Evolutionary conservation across 176 grass and related monocot species (phyloP).

Genomic region (Calamus simplicifolius): DNA sequence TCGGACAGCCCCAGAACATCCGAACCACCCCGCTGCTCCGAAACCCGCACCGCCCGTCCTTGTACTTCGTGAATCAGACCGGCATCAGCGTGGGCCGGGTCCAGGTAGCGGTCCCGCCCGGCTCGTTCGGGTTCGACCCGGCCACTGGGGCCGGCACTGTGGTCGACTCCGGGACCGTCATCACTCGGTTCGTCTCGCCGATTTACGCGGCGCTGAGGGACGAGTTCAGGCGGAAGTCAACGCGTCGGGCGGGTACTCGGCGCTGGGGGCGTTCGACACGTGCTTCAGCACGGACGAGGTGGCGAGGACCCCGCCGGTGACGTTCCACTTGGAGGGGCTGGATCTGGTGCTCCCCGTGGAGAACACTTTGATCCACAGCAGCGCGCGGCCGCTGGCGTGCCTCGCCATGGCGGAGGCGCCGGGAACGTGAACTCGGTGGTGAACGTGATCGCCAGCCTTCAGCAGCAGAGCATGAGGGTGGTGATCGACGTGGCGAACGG

Average conservation of each 20-base stretch:
- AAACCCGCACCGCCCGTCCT: conserved; percentile 74
- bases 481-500: conserved; percentile 62
- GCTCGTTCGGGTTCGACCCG: conserved; percentile 69
- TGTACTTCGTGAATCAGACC: conserved; percentile 90
- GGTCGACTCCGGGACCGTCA: conserved; percentile 83
- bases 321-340: conserved; percentile 52
- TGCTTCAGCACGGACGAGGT: conserved; percentile 93
- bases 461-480: conserved; percentile 85
- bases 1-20: conserved; percentile 40
- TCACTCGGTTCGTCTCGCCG: conserved; percentile 73
- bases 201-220: conserved; percentile 70
- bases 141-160: conserved; percentile 68
- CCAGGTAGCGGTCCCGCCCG: conserved; percentile 28
- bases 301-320: conserved; percentile 45
- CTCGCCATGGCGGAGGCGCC: conserved; percentile 91
- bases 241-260: conserved; percentile 73
- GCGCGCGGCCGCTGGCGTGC: conserved; percentile 73
- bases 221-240: conserved; percentile 72
- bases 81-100: conserved; percentile 56
- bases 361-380: conserved; percentile 93
- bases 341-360: conserved; percentile 70
- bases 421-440: conserved; percentile 75
- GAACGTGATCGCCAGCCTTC: conserved; percentile 89
- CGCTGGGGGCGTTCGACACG: conserved; percentile 90
- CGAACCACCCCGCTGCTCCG: conserved; percentile 70